Conservation (phyloP, 768 basidiomycete genomes). For the Boletus rufocinnamomeus region DNA sequence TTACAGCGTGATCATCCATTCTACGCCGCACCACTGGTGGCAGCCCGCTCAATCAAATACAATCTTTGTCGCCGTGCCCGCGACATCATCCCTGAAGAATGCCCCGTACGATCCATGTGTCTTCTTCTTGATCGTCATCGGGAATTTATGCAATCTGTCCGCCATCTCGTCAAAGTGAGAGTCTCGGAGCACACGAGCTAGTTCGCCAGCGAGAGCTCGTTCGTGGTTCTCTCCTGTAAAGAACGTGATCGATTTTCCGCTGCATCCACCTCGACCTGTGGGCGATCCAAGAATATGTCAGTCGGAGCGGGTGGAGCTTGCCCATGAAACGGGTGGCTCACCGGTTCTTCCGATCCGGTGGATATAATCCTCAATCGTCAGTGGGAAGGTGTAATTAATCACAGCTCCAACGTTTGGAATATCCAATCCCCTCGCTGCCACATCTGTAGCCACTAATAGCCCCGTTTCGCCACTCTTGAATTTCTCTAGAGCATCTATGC, state of each 20-base stretch:
- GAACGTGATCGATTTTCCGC: constrained; percentile 92
- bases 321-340: constrained; percentile 30
- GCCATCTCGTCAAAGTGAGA: constrained; percentile 78
- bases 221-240: constrained; percentile 94
- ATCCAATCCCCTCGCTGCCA: constrained; percentile 95
- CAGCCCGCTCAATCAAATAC: constrained; percentile 53
- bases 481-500: constrained; percentile 81
- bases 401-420: constrained; percentile 95
- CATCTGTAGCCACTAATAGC: constrained; percentile 93
- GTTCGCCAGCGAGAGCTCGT: constrained; percentile 84
- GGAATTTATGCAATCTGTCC: constrained; percentile 71
- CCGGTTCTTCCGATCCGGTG: constrained; percentile 91
- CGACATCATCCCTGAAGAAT: constrained; percentile 68
- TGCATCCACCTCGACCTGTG: constrained; percentile 84
- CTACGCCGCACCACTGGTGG: background rate
- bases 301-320: background rate
- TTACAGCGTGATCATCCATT: constrained; percentile 11
- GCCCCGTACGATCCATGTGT: constrained; percentile 89
- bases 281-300: background rate
- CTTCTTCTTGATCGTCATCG: constrained; percentile 97
- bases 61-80: constrained; percentile 73
- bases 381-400: constrained; percentile 96
- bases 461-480: constrained; percentile 83
- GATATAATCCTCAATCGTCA: constrained; percentile 93
- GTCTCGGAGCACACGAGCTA: constrained; percentile 88